phyloP scores from a whole-genome alignment of 1,139 yeast species.

The Spathaspora sp. region DNA sequence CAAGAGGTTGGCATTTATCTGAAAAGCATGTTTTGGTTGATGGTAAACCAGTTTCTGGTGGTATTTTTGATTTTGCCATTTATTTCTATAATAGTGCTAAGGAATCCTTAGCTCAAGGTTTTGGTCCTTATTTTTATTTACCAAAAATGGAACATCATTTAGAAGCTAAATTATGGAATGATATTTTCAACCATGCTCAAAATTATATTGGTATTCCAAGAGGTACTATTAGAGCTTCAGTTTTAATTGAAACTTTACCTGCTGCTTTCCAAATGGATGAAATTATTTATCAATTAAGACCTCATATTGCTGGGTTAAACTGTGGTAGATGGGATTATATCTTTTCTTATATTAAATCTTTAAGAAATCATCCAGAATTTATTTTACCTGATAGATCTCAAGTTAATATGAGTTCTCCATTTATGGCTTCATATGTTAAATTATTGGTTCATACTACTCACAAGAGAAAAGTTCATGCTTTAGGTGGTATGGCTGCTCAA shows the following conservation, averaged over 20 bases:
- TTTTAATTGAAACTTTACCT: conserved; percentile 70
- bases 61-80: conserved; percentile 74
- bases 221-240: conserved; percentile 80
- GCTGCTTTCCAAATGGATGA: conserved; percentile 84
- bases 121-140: conserved; percentile 75
- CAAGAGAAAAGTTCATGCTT: conserved; percentile 73
- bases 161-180: conserved; percentile 81
- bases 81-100: conserved; percentile 74
- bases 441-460: conserved; percentile 70
- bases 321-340: conserved; percentile 87
- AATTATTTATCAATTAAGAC: conserved; percentile 71
- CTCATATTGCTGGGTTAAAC: conserved; percentile 74
- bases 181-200: conserved; percentile 67
- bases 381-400: conserved; percentile 72
- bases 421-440: conserved; percentile 70
- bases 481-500: conserved; percentile 88
- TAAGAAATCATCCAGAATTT: conserved; percentile 62
- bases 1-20: conserved; percentile 84
- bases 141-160: conserved; percentile 82
- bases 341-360: conserved; percentile 67
- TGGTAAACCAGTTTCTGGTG: conserved; percentile 74
- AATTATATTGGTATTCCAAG: conserved; percentile 64
- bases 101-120: conserved; percentile 58
- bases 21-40: conserved; percentile 74
- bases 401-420: conserved; percentile 74